A percentile compares a stretch with the other conserved stretches of the same genome.
Conservation (phyloP, 2,329 filamentous ascomycete genomes). For the Fusarium napiforme region DNA sequence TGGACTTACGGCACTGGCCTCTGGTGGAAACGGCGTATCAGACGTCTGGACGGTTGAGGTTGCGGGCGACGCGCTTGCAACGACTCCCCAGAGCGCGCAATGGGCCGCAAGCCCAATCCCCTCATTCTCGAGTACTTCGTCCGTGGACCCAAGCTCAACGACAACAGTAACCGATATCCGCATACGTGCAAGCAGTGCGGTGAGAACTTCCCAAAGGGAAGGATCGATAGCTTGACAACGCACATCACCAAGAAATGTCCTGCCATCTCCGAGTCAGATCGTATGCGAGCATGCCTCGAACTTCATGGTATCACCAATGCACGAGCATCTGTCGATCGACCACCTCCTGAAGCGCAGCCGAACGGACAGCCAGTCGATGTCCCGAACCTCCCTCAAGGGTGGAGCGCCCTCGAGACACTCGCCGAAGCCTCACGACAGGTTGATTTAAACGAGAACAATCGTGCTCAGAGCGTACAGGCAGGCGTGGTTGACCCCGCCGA, state of each 20-base stretch:
- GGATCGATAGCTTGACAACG: slow-evolving; percentile 82
- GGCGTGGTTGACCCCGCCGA: slow-evolving; percentile 43
- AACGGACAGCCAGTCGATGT: slow-evolving; percentile 46
- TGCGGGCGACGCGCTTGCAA: slow-evolving; percentile 45
- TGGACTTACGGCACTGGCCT: slow-evolving; percentile 21
- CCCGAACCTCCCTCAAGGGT: slow-evolving; percentile 64
- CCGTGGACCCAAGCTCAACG: slow-evolving; percentile 84
- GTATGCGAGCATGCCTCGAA: slow-evolving; percentile 78
- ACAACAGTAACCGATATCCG: slow-evolving; percentile 91
- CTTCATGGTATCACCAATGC: slow-evolving; percentile 74
- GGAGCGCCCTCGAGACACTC: slow-evolving; percentile 85
- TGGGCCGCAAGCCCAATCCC: slow-evolving; percentile 86
- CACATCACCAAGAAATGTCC: slow-evolving; percentile 91
- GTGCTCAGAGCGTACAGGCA: slow-evolving; percentile 56
- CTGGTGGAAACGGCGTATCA: slow-evolving; percentile 32
- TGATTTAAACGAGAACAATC: slow-evolving; percentile 71
- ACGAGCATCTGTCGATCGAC: slow-evolving; percentile 48
- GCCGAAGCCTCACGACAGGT: slow-evolving; percentile 89
- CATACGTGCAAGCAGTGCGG: slow-evolving; percentile 91
- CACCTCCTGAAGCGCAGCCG: slow-evolving; percentile 42
- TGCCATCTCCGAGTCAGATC: slow-evolving; percentile 77
- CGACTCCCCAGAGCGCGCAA: slow-evolving; percentile 53
- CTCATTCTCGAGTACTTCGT: slow-evolving; percentile 90
- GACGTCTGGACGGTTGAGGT: slow-evolving; percentile 35
- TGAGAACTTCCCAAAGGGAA: slow-evolving; percentile 89